Evolutionary conservation across 2,329 filamentous ascomycete species (phyloP).

Genomic region (Colletotrichum orbiculare): DNA sequence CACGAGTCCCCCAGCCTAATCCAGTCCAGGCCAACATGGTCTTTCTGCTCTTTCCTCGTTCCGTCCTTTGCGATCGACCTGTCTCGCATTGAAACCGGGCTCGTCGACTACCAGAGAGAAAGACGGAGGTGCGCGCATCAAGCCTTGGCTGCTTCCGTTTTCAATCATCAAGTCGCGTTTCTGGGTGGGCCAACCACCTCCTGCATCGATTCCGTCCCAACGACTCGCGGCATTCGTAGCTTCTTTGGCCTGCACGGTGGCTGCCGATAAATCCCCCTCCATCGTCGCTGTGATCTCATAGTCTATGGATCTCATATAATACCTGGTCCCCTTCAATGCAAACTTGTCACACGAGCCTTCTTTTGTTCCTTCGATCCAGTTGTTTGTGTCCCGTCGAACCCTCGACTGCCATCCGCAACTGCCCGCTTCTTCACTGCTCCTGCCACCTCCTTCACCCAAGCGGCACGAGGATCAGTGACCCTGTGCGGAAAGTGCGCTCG

Average conservation of each 20-base stretch:
- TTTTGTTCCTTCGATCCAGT: conserved; percentile 11
- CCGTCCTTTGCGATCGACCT: conserved; percentile 32
- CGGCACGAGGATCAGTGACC: neutral
- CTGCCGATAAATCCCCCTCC: conserved; percentile 11
- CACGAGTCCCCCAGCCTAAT: conserved; percentile 8
- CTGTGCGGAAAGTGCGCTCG: conserved; percentile 17
- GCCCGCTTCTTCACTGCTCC: neutral
- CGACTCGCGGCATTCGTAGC: conserved; percentile 22
- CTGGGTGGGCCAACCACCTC: conserved; percentile 26
- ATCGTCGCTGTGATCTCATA: neutral
- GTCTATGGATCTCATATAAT: conserved; percentile 23
- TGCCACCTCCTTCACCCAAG: neutral
- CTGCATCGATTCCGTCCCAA: conserved; percentile 26
- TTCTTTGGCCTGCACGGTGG: conserved; percentile 7
- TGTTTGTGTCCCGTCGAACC: conserved; percentile 6
- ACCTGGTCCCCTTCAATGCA: conserved; percentile 13
- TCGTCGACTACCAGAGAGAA: conserved; percentile 25
- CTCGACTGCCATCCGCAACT: neutral
- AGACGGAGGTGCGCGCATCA: conserved; percentile 23
- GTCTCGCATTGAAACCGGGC: conserved; percentile 32
- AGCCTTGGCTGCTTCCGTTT: conserved; percentile 35
- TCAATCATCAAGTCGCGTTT: conserved; percentile 26
- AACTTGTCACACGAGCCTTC: neutral
- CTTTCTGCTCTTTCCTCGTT: conserved; percentile 33
- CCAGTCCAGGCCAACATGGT: conserved; percentile 12